Percentiles rank a stretch among this genome's conserved stretches.
Conservation (phyloP, 208 protist genomes). For the Leishmania tarentolae region DNA sequence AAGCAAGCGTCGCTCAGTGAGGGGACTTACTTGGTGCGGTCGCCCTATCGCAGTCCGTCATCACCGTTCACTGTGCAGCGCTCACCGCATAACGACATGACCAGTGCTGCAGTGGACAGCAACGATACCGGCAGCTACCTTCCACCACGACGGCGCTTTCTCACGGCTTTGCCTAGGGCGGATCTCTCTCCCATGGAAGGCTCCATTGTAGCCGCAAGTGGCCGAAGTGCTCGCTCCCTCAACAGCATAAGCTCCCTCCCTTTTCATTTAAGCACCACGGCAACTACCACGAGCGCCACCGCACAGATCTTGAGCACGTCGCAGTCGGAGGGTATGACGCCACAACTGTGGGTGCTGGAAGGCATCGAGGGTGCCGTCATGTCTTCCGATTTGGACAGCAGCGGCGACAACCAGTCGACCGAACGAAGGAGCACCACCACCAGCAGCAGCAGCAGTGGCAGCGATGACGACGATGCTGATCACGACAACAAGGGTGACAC, state of each 20-base stretch:
- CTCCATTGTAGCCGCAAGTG: slow-evolving; percentile 29
- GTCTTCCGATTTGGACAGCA: slow-evolving; percentile 5
- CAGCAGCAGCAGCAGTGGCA: slow-evolving; percentile 15
- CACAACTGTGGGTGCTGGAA: slow-evolving; percentile 26
- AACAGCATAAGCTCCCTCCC: slow-evolving; percentile 28
- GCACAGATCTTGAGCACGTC: slow-evolving; percentile 27
- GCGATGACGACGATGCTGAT: slow-evolving; percentile 11
- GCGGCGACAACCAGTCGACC: slow-evolving; percentile 12
- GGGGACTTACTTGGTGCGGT: background rate
- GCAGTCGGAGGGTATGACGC: slow-evolving; percentile 4
- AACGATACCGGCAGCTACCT: background rate
- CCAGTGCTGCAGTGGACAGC: background rate
- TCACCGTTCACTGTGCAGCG: background rate
- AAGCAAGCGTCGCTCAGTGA: background rate
- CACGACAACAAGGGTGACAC: slow-evolving; percentile 17
- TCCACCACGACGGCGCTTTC: background rate
- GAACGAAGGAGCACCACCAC: background rate
- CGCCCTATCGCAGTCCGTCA: background rate
- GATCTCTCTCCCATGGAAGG: slow-evolving; percentile 33
- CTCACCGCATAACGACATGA: background rate
- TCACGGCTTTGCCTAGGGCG: slow-evolving; percentile 30
- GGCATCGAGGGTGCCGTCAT: slow-evolving; percentile 20
- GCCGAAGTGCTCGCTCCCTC: slow-evolving; percentile 33
- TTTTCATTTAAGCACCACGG: slow-evolving; percentile 46
- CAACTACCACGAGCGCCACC: slow-evolving; percentile 20